Evolutionary conservation across 2,329 filamentous ascomycete species (phyloP).

Genomic region (Monosporascus sp.): DNA sequence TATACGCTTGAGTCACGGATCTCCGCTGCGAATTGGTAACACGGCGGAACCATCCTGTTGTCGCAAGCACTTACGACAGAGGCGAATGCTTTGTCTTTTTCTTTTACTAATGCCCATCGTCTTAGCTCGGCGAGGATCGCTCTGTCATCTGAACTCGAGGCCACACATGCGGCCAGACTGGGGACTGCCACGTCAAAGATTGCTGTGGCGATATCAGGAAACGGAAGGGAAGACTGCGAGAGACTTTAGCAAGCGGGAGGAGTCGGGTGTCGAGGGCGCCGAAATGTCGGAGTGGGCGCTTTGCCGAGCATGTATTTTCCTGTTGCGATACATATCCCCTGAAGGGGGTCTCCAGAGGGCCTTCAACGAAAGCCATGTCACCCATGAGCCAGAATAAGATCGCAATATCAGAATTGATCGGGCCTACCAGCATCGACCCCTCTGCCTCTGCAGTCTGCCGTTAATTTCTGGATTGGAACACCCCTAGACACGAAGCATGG

Average conservation of each 20-base stretch:
- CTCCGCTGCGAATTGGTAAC: slow-evolving; percentile 14
- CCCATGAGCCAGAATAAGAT: slow-evolving; percentile 2
- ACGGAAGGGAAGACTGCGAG: not conserved
- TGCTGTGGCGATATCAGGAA: slow-evolving; percentile 18
- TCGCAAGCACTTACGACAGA: slow-evolving; percentile 20
- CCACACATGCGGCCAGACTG: slow-evolving; percentile 21
- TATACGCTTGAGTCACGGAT: slow-evolving; percentile 5
- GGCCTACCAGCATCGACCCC: slow-evolving; percentile 14
- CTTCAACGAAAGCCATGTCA: not conserved
- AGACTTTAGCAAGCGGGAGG: not conserved
- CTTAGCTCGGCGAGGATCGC: slow-evolving; percentile 20
- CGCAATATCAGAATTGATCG: slow-evolving; percentile 13
- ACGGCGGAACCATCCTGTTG: slow-evolving; percentile 21
- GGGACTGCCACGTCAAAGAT: slow-evolving; percentile 28
- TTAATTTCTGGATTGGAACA: slow-evolving; percentile 16
- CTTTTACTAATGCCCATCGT: slow-evolving; percentile 15
- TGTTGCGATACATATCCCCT: not conserved
- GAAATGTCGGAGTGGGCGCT: not conserved
- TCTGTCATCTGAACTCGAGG: slow-evolving; percentile 23
- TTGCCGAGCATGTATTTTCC: not conserved
- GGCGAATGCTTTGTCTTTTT: not conserved
- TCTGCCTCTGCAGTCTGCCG: slow-evolving; percentile 24
- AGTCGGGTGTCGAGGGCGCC: not conserved
- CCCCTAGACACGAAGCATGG: slow-evolving; percentile 12
- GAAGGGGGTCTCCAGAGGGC: not conserved